Evolutionary conservation across 352 stramenopile genomes (phyloP), one percentile per base, ranked within the genome.

Genomic region (Pelagophyceae sp.): DNA sequence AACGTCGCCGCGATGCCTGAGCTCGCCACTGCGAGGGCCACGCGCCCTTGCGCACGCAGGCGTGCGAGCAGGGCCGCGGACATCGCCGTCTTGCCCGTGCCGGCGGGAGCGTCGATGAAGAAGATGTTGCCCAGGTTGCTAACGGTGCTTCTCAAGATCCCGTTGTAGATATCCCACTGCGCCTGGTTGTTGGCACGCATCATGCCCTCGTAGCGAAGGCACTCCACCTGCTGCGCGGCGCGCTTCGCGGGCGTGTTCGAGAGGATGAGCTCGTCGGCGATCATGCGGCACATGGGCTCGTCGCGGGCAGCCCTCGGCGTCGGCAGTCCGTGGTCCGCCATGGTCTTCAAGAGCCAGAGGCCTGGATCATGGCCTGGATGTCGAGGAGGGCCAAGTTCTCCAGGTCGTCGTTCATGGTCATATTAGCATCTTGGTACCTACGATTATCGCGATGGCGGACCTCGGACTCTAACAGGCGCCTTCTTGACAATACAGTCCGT

Each of bases 61-160:
- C 76, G 79, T n/a, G 76, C 33, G 20, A 82, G 60, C 37, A 82
- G 0, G 25, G 72, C 27, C 65, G 77, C 80, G 5, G 31, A 27
- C 35, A 78, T 17, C 58, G 77, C 74, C 27, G 79, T 82, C 76
- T 82, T 80, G 6, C 79, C 79, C 45, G 54, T 77, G 33, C 79
- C 79, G 31, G 33, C 79, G 35, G 58, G 58, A 19, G 76, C 45
- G 78, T 82, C 76, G 1, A 82, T 45, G 19, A 38, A n/a, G 54
- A 76, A 78, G 0, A 75, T n/a, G 25, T 71, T 23, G 35, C 69
- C 69, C 27, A n/a, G 27, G 33, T 5, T 27, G 25, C 33, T 35
- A 35, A 71, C 72, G 72, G 70, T 50, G 38, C 25, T 31, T 58
- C 1, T 25, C 63, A 72, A n/a, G 32, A 80, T 50, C 29, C 6